Conservation (phyloP, 169 alveolate species). For the Cryptosporidium viatorum region DNA sequence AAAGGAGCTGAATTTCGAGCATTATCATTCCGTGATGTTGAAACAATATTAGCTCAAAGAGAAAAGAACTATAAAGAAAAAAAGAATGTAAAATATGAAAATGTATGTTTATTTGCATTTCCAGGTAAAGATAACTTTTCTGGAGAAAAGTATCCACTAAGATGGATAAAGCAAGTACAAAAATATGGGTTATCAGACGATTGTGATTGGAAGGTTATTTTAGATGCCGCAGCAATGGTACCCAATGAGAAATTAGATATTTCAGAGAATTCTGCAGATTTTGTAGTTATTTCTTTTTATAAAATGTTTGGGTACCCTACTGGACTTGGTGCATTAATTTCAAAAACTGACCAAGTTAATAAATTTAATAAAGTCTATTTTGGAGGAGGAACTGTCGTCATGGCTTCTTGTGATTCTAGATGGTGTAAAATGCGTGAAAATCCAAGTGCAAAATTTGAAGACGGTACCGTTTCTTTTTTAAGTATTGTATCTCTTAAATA, state of each 20-base stretch:
- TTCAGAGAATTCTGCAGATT: conserved; percentile 76
- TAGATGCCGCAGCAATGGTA: conserved; percentile 80
- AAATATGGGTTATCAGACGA: conserved; percentile 74
- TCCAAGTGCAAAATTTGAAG: conserved; percentile 76
- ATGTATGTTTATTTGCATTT: conserved; percentile 76
- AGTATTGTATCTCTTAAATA: conserved; percentile 75
- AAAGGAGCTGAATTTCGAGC: conserved; percentile 72
- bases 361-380: conserved; percentile 76
- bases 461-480: conserved; percentile 79
- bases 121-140: conserved; percentile 80
- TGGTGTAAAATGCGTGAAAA: conserved; percentile 77
- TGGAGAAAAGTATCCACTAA: conserved; percentile 75
- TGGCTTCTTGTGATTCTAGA: conserved; percentile 77
- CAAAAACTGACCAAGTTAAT: conserved; percentile 32
- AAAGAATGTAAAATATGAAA: not conserved
- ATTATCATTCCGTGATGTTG: conserved; percentile 74
- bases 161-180: conserved; percentile 76
- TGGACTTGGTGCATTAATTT: conserved; percentile 79
- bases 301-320: conserved; percentile 82
- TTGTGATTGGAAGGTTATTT: conserved; percentile 77
- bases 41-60: conserved; percentile 47
- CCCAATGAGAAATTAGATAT: conserved; percentile 76
- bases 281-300: conserved; percentile 79
- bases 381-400: conserved; percentile 81
- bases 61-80: not conserved